These are phyloP conservation scores for Physcomitrellopsis africana DNA, from an alignment of 225 moss, liverwort and hornwort species.

Conservation along the genomic window DNA sequence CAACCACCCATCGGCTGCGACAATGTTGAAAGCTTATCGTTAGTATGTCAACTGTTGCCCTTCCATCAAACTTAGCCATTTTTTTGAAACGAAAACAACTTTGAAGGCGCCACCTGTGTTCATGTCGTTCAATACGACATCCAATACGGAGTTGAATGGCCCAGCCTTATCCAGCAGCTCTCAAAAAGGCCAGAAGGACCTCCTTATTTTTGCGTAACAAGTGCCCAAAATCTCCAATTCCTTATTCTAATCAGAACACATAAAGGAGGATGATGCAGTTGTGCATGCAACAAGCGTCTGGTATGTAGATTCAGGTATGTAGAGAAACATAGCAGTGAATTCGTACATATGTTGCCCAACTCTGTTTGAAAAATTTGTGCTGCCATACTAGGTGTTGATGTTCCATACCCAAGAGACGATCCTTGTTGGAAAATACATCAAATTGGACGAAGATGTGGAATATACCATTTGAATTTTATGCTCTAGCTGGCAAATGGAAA, in stretches of 20 bases:
- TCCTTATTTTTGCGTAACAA: constrained; percentile 67
- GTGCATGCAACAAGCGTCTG: constrained; percentile 18
- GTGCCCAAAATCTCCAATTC: constrained; percentile 24
- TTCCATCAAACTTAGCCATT: constrained; percentile 58
- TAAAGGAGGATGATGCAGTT: neutral
- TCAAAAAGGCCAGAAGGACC: constrained; percentile 59
- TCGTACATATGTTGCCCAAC: constrained; percentile 13
- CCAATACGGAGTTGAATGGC: constrained; percentile 75
- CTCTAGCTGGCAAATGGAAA: constrained; percentile 81
- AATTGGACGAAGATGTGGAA: constrained; percentile 47
- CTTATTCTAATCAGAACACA: neutral
- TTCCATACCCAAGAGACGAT: constrained; percentile 63
- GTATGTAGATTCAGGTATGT: constrained; percentile 7
- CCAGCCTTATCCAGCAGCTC: constrained; percentile 60
- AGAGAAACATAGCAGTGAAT: neutral
- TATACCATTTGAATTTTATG: constrained; percentile 73
- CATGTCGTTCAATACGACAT: constrained; percentile 75
- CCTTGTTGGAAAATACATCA: constrained; percentile 58
- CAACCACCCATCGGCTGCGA: constrained; percentile 54
- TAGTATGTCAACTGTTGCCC: constrained; percentile 62
- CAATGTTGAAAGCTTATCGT: constrained; percentile 60
- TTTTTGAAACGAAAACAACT: constrained; percentile 45
- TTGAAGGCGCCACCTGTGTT: constrained; percentile 54
- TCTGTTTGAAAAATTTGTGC: constrained; percentile 24
- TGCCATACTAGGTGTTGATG: constrained; percentile 54